Evolutionary conservation across 1,139 yeast genomes (phyloP), one percentile per base, ranked within the genome.

Genomic region (Diutina pseudorugosa): DNA sequence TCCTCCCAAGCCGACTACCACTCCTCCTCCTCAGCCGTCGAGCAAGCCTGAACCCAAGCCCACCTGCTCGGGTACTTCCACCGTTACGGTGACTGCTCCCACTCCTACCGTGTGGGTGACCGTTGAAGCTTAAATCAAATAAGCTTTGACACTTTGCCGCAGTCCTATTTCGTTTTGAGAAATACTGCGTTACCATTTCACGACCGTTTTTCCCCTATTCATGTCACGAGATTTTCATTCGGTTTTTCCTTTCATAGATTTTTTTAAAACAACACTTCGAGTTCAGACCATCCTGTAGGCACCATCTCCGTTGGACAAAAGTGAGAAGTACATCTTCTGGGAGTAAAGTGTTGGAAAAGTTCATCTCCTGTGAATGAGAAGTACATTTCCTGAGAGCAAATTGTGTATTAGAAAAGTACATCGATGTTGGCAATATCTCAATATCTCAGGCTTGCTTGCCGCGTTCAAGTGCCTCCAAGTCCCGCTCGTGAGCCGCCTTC

Each of bases 401-500:
- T n/a, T n/a, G n/a, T n/a, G n/a, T n/a, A n/a, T n/a, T n/a, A n/a
- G n/a, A n/a, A n/a, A n/a, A n/a, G n/a, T n/a, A n/a, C n/a, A n/a
- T n/a, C n/a, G n/a, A n/a, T n/a, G n/a, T n/a, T n/a, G n/a, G n/a
- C n/a, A n/a, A n/a, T n/a, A n/a, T n/a, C n/a, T n/a, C n/a, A n/a
- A n/a, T n/a, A 3, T 25, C 9, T 25, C 30, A 25, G 30, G 30
- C 30, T 8, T 25, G 20, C 18, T 41, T n/a, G 11, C 20, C 19
- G 9, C 49, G 40, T 18, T 45, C 49, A 4, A 27, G 25, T n/a
- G 25, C 40, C 16, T 45, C 49, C 40, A 45, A 45, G n/a, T 21
- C 49, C 19, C 25, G 25, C 27, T 45, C 49, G 40, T 45, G 25
- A 18, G 49, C 49, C n/a, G 76, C 70, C 67, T 86, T 85, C 85